Base-by-base conservation (phyloP, 129 eudicot genomes). In the Arctium lappa region DNA sequence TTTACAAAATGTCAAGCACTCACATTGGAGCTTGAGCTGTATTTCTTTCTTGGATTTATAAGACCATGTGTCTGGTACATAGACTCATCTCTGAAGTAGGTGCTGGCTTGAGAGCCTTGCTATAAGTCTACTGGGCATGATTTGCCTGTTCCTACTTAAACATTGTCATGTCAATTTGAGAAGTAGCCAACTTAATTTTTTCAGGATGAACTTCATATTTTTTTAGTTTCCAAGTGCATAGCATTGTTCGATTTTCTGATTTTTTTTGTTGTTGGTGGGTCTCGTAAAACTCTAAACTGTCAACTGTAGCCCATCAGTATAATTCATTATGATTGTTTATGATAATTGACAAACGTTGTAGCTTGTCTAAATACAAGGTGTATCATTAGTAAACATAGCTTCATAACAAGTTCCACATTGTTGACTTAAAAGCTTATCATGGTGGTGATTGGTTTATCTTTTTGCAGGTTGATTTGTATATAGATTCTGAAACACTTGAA, bases 401-500 rank as follows among this genome's bases (percentile, higher is more conserved):
- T 12, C 39, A 9, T 77, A 36, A 65, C 32, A 66, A 65, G 48
- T 76, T 32, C 18, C 33, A 56, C 33, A 56, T 29, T 44, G 56
- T 31, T 13, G 15, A 2, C 69, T 66, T 18, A 66, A 27, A 29
- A 27, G 71, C 15, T 18, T 29, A 31, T 76, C 15, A 0, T 27
- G 71, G 63, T 32, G 69, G 29, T 83, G 66, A 78, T 32, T 13
- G 16, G 32, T 33, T 76, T 12, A 85, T 18, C 22, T 13, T 69
- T 83, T 85, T 69, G 83, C 95, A 92, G 97, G 83, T 94, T 82
- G 81, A 94, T 33, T 72, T 94, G 56, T 94, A 82, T 79, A 79
- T 91, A 38, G 97, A 94, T 87, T 50, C 92, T 22, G 94, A 91
- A 82, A 89, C 94, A 53, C 88, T 88, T 72, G 86, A 88, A 48